phyloP scores from a whole-genome alignment of 345 rosid species.

The Gossypium arboreum region DNA sequence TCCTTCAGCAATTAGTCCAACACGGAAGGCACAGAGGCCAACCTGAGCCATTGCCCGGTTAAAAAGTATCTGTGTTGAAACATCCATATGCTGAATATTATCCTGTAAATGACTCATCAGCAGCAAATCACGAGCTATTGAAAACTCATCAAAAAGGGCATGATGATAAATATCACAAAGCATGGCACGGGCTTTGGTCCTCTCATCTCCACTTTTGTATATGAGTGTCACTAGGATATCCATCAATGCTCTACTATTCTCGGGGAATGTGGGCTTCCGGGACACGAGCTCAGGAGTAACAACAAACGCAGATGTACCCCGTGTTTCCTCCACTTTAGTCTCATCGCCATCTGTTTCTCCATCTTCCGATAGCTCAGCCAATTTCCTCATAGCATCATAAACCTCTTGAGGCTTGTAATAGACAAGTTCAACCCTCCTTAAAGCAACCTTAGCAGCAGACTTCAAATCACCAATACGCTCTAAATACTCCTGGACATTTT shows the following conservation, averaged over 20 bases:
- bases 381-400: constrained; percentile 91
- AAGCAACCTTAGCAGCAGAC: constrained; percentile 83
- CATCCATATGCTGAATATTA: constrained; percentile 79
- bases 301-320: constrained; percentile 69
- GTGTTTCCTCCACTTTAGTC: constrained; percentile 47
- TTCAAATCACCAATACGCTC: constrained; percentile 60
- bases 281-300: constrained; percentile 73
- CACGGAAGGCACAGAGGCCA: constrained; percentile 87
- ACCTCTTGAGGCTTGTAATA: constrained; percentile 95
- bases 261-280: constrained; percentile 85
- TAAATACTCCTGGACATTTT: constrained; percentile 78
- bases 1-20: constrained; percentile 69
- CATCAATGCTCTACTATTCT: constrained; percentile 83
- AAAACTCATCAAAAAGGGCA: constrained; percentile 77
- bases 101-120: constrained; percentile 96
- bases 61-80: constrained; percentile 88
- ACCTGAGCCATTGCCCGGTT: constrained; percentile 97
- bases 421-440: constrained; percentile 71
- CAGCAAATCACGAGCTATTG: constrained; percentile 70
- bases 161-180: constrained; percentile 93
- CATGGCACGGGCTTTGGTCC: constrained; percentile 98
- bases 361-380: constrained; percentile 62
- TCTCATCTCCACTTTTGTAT: constrained; percentile 86
- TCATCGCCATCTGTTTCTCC: constrained; percentile 31
- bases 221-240: constrained; percentile 81